phyloP scores from a whole-genome alignment of 2,329 filamentous ascomycete species.

The Dothidotthia symphoricarpi region DNA sequence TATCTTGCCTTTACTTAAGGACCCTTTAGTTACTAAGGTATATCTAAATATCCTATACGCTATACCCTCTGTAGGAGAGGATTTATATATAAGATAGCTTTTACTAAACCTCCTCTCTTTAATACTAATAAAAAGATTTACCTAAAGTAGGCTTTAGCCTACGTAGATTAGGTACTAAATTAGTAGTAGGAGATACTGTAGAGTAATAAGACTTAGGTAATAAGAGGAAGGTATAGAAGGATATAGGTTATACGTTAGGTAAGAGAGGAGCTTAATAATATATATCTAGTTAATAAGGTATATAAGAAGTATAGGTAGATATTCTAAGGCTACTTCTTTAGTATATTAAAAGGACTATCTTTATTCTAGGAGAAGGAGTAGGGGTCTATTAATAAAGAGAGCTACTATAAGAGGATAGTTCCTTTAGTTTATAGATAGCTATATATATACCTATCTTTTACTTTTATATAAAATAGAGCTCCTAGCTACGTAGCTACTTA shows the following conservation, averaged over 20 bases:
- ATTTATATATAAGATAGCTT: too few species aligned
- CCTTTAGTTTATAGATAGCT: too few species aligned
- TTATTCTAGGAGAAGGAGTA: conserved; percentile 38
- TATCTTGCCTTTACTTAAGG: too few species aligned
- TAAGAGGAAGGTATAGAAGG: conserved; percentile 3
- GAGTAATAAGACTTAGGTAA: conserved; percentile 8
- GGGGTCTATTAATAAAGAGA: conserved; percentile 23
- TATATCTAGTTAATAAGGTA: conserved; percentile 4
- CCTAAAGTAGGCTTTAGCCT: conserved; percentile 1
- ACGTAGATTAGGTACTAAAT: conserved; percentile 2
- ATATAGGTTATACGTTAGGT: conserved; percentile 2
- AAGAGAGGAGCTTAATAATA: conserved; percentile 5
- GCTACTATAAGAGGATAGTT: conserved; percentile 12
- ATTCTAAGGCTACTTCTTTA: conserved; percentile 17
- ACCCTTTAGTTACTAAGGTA: too few species aligned
- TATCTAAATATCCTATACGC: too few species aligned
- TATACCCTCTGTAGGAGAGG: too few species aligned
- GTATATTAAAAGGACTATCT: conserved; percentile 21
- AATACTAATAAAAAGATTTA: not conserved
- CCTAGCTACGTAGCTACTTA: conserved; percentile 2
- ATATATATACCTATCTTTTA: conserved; percentile 3
- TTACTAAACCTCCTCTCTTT: too few species aligned
- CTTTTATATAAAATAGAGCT: conserved; percentile 10
- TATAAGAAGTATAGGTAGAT: conserved; percentile 2
- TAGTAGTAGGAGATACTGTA: conserved; percentile 4